Evolutionary conservation across 75 land plant genomes (phyloP).

Genomic region (Isoetes taiwanensis): DNA sequence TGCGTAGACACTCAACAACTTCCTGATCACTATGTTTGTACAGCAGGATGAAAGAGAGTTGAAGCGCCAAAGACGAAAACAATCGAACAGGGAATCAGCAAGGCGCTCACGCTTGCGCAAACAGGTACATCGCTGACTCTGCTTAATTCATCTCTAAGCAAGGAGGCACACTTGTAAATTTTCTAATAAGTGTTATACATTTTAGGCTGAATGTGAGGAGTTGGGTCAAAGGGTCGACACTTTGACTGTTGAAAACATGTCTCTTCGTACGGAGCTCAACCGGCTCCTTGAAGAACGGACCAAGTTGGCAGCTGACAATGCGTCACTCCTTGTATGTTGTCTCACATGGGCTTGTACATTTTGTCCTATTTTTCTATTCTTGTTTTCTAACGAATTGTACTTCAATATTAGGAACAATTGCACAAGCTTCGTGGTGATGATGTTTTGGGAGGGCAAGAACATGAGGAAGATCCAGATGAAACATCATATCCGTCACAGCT

Average conservation of each 20-base stretch:
- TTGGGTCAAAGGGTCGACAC: conserved; percentile 55
- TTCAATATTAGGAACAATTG: too few species aligned
- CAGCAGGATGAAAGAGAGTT: conserved; percentile 73
- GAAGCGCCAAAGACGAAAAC: conserved; percentile 80
- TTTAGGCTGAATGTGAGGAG: conserved; percentile 88
- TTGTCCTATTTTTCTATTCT: too few species aligned
- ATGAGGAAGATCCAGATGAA: too few species aligned
- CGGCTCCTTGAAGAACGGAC: conserved; percentile 52
- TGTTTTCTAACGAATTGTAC: too few species aligned
- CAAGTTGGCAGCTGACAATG: conserved; percentile 44
- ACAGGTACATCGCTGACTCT: conserved; percentile 29
- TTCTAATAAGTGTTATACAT: too few species aligned
- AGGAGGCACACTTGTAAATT: neutral
- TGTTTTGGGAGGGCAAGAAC: too few species aligned
- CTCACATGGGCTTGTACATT: too few species aligned
- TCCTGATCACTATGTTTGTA: neutral
- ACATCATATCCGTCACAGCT: too few species aligned
- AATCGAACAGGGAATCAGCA: conserved; percentile 91
- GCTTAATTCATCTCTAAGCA: neutral
- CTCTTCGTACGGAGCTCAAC: conserved; percentile 42
- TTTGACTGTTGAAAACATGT: conserved; percentile 51
- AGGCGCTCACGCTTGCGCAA: conserved; percentile 78
- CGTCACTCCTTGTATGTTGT: conserved; percentile 44
- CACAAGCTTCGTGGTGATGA: too few species aligned
- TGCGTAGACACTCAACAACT: too few species aligned